Conservation (phyloP, 1,139 yeast species). For the Blastobotrys petasosporus region DNA sequence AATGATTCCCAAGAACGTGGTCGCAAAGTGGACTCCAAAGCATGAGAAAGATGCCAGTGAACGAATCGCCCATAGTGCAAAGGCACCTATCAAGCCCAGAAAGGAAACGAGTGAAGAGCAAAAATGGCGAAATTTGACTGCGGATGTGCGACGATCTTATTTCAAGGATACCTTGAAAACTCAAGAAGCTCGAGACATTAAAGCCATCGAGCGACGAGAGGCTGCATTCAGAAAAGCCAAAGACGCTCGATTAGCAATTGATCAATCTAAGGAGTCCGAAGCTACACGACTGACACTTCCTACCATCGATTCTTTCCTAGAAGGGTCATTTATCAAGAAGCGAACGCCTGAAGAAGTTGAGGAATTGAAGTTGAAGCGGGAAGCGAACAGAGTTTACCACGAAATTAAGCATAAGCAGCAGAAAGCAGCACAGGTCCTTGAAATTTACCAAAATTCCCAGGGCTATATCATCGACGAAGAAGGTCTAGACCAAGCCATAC, state of each 20-base stretch:
- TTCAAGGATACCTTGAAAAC: conserved; percentile 58
- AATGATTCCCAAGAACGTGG: conserved; percentile 62
- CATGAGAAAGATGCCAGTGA: conserved; percentile 50
- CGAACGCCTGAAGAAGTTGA: conserved; percentile 64
- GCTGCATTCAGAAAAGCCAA: conserved; percentile 30
- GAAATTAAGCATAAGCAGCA: conserved; percentile 41
- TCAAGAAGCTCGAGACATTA: conserved; percentile 51
- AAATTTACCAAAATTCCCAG: conserved; percentile 65
- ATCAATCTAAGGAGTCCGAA: conserved; percentile 37
- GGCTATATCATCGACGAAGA: conserved; percentile 61
- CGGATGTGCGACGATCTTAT: conserved; percentile 68
- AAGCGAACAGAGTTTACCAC: conserved; percentile 44
- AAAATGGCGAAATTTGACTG: conserved; percentile 50
- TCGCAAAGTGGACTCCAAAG: conserved; percentile 49
- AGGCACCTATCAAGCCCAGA: conserved; percentile 33
- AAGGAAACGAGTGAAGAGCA: conserved; percentile 42
- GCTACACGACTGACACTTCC: conserved; percentile 70
- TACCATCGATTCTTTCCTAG: conserved; percentile 57
- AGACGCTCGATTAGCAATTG: conserved; percentile 31
- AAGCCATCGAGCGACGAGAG: conserved; percentile 27
- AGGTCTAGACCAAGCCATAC: conserved; percentile 52
- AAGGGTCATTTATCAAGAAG: conserved; percentile 63
- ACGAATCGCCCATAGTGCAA: conserved; percentile 49
- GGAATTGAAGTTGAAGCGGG: conserved; percentile 46
- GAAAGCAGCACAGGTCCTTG: conserved; percentile 54